Conservation (phyloP, 2,329 filamentous ascomycete species). For the Parastagonospora nodorum region DNA sequence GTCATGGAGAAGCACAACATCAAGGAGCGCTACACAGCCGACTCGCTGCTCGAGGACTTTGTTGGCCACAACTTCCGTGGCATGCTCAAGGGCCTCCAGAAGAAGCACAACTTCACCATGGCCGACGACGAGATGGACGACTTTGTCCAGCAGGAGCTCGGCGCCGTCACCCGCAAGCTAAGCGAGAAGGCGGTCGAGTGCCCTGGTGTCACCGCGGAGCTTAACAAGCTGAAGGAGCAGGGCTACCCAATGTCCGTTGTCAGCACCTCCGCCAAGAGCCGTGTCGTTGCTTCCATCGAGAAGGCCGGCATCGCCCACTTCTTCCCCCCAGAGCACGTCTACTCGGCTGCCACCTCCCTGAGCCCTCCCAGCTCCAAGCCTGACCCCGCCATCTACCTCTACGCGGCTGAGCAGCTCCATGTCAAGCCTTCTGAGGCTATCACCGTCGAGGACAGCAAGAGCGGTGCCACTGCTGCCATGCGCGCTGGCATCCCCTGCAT, state of each 20-base stretch:
- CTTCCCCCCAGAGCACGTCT: constrained; percentile 77
- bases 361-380: constrained; percentile 85
- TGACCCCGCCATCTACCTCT: constrained; percentile 84
- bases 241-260: constrained; percentile 81
- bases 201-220: constrained; percentile 68
- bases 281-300: constrained; percentile 77
- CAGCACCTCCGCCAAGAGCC: constrained; percentile 76
- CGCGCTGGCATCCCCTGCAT: constrained; percentile 80
- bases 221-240: constrained; percentile 67
- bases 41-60: constrained; percentile 80
- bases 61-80: constrained; percentile 94
- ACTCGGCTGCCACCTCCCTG: constrained; percentile 80
- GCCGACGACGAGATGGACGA: constrained; percentile 68
- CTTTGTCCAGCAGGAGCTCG: constrained; percentile 79
- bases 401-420: constrained; percentile 74
- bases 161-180: constrained; percentile 82
- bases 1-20: constrained; percentile 73
- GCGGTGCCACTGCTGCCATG: constrained; percentile 76
- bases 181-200: constrained; percentile 70
- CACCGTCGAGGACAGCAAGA: constrained; percentile 88
- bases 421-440: constrained; percentile 74
- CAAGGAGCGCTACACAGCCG: constrained; percentile 73
- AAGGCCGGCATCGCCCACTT: constrained; percentile 81
- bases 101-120: constrained; percentile 76
- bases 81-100: constrained; percentile 79